Percentiles rank a stretch among this genome's conserved stretches.
Evolutionary conservation across 2,329 filamentous ascomycete genomes (phyloP).

Genomic region (Tolypocladium capitatum): DNA sequence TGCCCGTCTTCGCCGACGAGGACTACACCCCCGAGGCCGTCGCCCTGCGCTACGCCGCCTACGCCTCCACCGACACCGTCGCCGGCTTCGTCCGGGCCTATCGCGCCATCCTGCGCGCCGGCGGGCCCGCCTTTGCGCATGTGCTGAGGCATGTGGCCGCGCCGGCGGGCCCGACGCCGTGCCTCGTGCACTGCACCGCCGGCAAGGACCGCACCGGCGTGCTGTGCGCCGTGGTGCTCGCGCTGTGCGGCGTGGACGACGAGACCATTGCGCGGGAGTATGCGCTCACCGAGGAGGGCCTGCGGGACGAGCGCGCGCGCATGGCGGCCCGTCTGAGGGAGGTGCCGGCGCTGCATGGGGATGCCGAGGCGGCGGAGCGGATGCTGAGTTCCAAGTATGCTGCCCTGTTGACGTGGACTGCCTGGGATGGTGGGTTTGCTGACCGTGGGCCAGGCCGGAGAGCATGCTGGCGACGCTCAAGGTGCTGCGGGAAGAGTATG

Average conservation of each 20-base stretch:
- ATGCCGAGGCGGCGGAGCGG: conserved; percentile 28
- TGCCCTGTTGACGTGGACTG: not conserved
- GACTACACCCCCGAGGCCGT: conserved; percentile 51
- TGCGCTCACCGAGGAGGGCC: conserved; percentile 48
- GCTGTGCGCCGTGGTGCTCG: conserved; percentile 50
- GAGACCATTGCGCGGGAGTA: conserved; percentile 55
- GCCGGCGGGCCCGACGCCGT: conserved; percentile 33
- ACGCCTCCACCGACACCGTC: conserved; percentile 35
- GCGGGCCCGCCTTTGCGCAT: conserved; percentile 34
- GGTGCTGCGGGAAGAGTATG: conserved; percentile 46
- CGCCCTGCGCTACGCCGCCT: conserved; percentile 46
- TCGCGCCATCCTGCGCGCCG: conserved; percentile 42
- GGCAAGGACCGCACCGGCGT: conserved; percentile 70
- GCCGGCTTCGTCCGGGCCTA: conserved; percentile 54
- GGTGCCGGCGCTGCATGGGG: conserved; percentile 33
- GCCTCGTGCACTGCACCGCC: conserved; percentile 61
- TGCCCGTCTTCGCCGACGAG: conserved; percentile 49
- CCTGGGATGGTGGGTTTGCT: not conserved
- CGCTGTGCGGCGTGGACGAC: conserved; percentile 48
- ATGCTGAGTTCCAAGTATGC: conserved; percentile 31
- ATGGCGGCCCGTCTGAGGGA: conserved; percentile 37
- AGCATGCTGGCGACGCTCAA: conserved; percentile 35
- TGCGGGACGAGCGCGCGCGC: conserved; percentile 37
- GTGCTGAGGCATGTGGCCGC: conserved; percentile 47
- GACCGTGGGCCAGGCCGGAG: conserved; percentile 21